Base-by-base conservation (phyloP, 2,329 filamentous ascomycete genomes). In the Cladosporium sp. region DNA sequence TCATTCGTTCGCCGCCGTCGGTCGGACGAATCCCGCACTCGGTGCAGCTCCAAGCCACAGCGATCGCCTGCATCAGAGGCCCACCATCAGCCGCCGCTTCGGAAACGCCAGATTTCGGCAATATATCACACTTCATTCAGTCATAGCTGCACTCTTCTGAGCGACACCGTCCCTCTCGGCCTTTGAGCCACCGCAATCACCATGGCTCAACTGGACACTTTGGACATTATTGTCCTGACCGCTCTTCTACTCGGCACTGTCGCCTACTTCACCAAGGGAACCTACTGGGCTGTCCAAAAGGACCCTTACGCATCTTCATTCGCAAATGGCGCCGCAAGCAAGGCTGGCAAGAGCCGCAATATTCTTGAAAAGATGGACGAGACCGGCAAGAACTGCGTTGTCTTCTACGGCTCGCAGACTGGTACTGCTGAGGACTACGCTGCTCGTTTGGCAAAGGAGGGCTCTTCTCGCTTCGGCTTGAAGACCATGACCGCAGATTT, bases 341-440 rank as follows among this genome's bases (percentile, higher is more conserved):
- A 90, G 77, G 81, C 88, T 9, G 90, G 87, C 66, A 92, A 91
- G 79, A 93, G 92, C 60, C 83, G 94, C 66, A 92, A 97, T 74
- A 92, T 99, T 62, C 72, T 97, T 60, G 90, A 97, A 81, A 96
- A 96, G 78, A 89, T 99, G 86, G 90, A 97, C 20, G 91, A 97
- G 78, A 87, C 85, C 10, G 88, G 87, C 74, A 99, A 97, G 80
- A 97, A 99, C 78, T 97, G 93, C 74, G 88, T 99, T 64, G 88
- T 99, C 69, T 97, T 99, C 80, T 99, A 97, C 73, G 94, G 94
- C 65, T 99, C 94, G 32, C 94, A 99, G 78, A 99, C 94, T 19
- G 94, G 94, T 68, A 99, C 94, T 39, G 94, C 94, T 50, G 95
- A 99, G 78, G 94, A 99, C 75, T 99, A 99, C 71, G 95, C 94